Evolutionary conservation across 345 rosid genomes (phyloP), one percentile per base, ranked within the genome.

Genomic region (Streptanthus diversifolius): DNA sequence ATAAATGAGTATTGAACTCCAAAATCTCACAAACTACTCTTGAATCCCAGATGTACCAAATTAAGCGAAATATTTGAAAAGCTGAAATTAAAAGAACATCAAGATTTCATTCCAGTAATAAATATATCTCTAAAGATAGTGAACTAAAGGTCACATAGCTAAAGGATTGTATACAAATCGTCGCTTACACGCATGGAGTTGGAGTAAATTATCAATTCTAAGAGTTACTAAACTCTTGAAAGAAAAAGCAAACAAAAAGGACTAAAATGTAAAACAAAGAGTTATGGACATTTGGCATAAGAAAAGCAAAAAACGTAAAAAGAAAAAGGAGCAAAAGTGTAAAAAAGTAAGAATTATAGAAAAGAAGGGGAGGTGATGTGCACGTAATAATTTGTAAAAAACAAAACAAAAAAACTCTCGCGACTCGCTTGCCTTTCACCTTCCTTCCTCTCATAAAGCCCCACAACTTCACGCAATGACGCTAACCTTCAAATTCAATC

Each of bases 381-480:
- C 71, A 76, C 75, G 75, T 70, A 70, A 70, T 56, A 69, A 45
- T 33, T 52, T 33, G 69, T 25, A 30, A 30, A 30, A 30, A 30
- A 29, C 4, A 25, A 25, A 25, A 25, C 32, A 62, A 62, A 65
- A 53, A 52, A 14, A 13, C 39, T 75, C 57, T 11, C 27, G n/a
- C 32, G 15, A 21, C n/a, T 21, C 8, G 30, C 73, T 52, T 51
- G 33, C 22, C 53, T 33, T 53, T 15, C 55, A 22, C 24, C 24
- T 25, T 54, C 22, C 27, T 32, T 30, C 45, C 24, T 17, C 24
- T 49, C 37, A n/a, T 40, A 41, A 41, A 63, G 19, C 32, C 21
- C 13, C 68, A 32, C 69, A 13, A 8, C 29, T 19, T 32, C 63
- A 68, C 74, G 64, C 75, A 56, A 76, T 63, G 80, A 45, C 66